Conservation (phyloP, 2,329 filamentous ascomycete species). For the Epicoccum nigrum region DNA sequence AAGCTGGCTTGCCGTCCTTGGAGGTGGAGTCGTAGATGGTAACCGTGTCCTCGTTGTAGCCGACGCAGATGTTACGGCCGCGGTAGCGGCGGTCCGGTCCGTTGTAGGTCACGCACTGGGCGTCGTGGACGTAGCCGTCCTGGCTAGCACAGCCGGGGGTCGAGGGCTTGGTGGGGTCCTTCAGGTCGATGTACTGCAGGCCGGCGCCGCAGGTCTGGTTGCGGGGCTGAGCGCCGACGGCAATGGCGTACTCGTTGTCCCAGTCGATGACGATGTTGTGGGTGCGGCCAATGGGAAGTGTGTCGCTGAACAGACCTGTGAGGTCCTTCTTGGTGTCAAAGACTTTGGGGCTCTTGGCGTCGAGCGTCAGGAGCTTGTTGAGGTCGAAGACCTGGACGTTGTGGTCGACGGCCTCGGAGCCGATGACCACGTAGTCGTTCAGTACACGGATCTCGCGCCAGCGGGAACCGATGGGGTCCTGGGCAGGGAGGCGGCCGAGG, state of each 20-base stretch:
- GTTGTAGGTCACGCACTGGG: conserved; percentile 63
- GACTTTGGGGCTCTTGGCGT: conserved; percentile 37
- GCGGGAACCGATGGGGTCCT: conserved; percentile 50
- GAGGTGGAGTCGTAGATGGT: conserved; percentile 60
- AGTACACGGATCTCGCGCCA: conserved; percentile 60
- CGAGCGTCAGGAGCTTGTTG: conserved; percentile 54
- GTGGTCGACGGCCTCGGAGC: conserved; percentile 56
- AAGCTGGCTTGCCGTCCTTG: conserved; percentile 60
- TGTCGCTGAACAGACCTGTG: conserved; percentile 34
- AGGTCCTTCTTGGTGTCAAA: conserved; percentile 41
- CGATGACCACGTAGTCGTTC: conserved; percentile 53
- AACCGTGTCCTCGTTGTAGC: conserved; percentile 60
- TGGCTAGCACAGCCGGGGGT: conserved; percentile 58
- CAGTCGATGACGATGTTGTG: conserved; percentile 48
- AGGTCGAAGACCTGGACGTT: conserved; percentile 56
- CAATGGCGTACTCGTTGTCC: conserved; percentile 42
- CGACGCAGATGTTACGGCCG: conserved; percentile 61
- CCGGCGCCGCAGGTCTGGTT: conserved; percentile 56
- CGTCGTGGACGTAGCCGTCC: conserved; percentile 67
- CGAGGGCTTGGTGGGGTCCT: conserved; percentile 58
- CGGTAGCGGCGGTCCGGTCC: conserved; percentile 58
- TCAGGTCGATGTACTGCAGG: conserved; percentile 64
- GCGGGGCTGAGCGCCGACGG: conserved; percentile 42
- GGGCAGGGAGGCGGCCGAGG: conserved; percentile 57
- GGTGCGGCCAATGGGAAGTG: conserved; percentile 44